Percentiles rank a stretch among this genome's conserved stretches.
phyloP scores from a whole-genome alignment of 164 flowering plant species.

The Akebia trifoliata region DNA sequence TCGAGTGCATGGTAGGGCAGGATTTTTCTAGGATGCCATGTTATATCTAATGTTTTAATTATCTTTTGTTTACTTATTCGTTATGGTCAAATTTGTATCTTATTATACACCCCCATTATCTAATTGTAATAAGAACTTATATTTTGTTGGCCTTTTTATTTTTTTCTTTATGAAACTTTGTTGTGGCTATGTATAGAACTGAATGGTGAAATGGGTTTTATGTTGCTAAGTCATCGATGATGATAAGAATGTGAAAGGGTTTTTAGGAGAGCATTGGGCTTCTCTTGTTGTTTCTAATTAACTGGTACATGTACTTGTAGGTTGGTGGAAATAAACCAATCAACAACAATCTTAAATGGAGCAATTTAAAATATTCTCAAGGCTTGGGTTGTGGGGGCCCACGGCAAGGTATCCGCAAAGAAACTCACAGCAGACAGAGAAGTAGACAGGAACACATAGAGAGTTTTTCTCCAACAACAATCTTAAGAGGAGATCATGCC shows the following conservation, averaged over 20 bases:
- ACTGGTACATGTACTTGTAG: conserved; percentile 9
- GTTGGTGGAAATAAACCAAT: conserved; percentile 10
- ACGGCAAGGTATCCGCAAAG: not conserved
- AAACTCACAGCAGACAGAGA: conserved; percentile 1
- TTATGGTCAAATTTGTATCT: too few relatives aligned
- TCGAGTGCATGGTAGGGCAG: too few relatives aligned
- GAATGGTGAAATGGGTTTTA: not conserved
- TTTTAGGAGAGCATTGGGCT: not conserved
- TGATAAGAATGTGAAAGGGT: not conserved
- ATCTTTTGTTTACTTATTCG: too few relatives aligned
- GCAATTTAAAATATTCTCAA: not conserved
- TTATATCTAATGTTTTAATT: too few relatives aligned
- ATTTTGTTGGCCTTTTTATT: too few relatives aligned
- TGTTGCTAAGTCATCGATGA: not conserved
- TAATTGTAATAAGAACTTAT: too few relatives aligned
- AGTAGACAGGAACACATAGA: conserved; percentile 4
- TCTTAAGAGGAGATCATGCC: conserved; percentile 1
- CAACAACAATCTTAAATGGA: not conserved
- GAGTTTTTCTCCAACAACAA: not conserved
- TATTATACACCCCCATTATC: too few relatives aligned
- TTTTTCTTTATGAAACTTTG: too few relatives aligned
- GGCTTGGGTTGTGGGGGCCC: conserved; percentile 1
- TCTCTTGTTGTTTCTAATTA: conserved; percentile 6
- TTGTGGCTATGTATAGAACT: too few relatives aligned
- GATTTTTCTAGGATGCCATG: too few relatives aligned